These are phyloP conservation scores for Phytophthora sansomeana DNA, from an alignment of 352 stramenopile species.

Conservation along the genomic window DNA sequence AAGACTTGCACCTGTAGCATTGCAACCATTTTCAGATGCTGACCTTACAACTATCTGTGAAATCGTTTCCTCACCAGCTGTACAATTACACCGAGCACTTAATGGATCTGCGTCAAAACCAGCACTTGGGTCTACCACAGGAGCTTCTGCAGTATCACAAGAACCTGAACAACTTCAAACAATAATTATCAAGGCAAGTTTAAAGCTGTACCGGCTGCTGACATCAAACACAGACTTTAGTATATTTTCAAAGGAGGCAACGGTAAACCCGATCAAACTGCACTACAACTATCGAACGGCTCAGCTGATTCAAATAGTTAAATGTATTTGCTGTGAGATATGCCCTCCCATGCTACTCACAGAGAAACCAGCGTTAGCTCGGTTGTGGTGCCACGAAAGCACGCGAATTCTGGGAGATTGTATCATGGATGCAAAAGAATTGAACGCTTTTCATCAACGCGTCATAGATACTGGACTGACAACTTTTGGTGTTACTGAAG, in stretches of 20 bases:
- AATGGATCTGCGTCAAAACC: neutral
- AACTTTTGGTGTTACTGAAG: constrained; percentile 53
- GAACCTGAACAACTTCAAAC: constrained; percentile 47
- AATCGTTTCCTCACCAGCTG: constrained; percentile 13
- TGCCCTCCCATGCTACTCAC: constrained; percentile 38
- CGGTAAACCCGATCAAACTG: constrained; percentile 41
- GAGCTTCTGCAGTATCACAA: constrained; percentile 14
- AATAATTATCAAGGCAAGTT: constrained; percentile 60
- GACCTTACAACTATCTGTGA: constrained; percentile 67
- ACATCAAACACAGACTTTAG: constrained; percentile 43
- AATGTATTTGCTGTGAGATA: constrained; percentile 51
- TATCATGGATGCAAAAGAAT: constrained; percentile 48
- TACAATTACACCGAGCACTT: neutral
- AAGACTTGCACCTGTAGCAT: constrained; percentile 45
- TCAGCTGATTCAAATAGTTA: constrained; percentile 57
- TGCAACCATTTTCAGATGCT: constrained; percentile 44
- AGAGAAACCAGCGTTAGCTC: constrained; percentile 61
- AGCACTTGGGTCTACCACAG: neutral
- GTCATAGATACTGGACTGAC: constrained; percentile 53
- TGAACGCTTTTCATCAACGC: constrained; percentile 47
- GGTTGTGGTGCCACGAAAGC: constrained; percentile 81
- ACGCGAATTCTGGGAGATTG: constrained; percentile 62
- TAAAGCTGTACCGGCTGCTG: constrained; percentile 62
- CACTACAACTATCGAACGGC: constrained; percentile 57
- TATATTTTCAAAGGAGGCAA: constrained; percentile 13